phyloP scores from a whole-genome alignment of 768 basidiomycete genomes.

The Xerocomellus intermedius region DNA sequence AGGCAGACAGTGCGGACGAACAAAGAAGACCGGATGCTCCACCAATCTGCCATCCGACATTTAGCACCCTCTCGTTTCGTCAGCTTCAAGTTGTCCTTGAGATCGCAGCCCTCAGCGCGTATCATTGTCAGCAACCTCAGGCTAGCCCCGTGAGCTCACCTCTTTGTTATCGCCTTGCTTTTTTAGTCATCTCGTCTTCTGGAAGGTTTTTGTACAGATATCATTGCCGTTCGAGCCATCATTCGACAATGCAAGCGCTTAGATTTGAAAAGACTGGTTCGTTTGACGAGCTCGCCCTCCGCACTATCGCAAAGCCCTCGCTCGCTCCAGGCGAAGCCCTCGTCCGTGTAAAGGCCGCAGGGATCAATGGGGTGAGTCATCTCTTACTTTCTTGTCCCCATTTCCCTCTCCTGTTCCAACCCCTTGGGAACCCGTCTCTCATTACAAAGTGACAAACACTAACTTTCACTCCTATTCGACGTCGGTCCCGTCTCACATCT shows the following conservation, averaged over 20 bases:
- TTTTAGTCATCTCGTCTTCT: neutral
- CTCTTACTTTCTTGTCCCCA: neutral
- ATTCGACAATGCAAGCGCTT: constrained; percentile 31
- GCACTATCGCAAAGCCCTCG: constrained; percentile 25
- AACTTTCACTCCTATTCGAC: neutral
- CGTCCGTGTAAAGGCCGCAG: constrained; percentile 33
- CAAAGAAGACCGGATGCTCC: constrained; percentile 9
- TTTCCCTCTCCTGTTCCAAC: neutral
- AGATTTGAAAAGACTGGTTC: constrained; percentile 33
- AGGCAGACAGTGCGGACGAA: constrained; percentile 12
- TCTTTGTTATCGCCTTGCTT: neutral
- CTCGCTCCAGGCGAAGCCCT: constrained; percentile 34
- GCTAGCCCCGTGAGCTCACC: constrained; percentile 3
- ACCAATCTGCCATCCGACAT: constrained; percentile 4
- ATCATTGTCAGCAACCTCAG: neutral
- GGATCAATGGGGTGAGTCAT: constrained; percentile 32
- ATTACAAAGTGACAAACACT: neutral
- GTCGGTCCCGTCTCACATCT: neutral
- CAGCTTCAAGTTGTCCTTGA: neutral
- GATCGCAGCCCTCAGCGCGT: neutral
- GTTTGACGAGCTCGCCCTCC: constrained; percentile 25
- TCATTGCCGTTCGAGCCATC: neutral
- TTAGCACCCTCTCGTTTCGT: neutral
- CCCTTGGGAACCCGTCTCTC: too few species aligned
- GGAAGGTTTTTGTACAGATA: neutral